These are phyloP conservation scores for Ilex asprella DNA, from an alignment of 257 asterid species.

Conservation along the genomic window DNA sequence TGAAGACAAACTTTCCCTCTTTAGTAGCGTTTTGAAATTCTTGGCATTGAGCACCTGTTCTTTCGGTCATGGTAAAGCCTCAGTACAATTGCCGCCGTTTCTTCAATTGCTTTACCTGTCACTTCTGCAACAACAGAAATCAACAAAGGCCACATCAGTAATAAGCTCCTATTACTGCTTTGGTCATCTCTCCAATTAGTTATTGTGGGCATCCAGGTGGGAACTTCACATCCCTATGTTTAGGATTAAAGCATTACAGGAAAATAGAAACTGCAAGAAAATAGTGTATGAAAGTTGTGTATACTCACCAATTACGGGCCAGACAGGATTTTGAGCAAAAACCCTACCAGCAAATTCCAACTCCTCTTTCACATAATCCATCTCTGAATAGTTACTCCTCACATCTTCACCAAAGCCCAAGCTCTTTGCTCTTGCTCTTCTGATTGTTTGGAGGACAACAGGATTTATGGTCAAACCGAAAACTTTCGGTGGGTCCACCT, in stretches of 20 bases:
- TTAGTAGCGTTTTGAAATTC: constrained; percentile 79
- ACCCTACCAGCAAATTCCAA: constrained; percentile 63
- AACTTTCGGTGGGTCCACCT: constrained; percentile 81
- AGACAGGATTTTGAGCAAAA: constrained; percentile 69
- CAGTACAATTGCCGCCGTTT: constrained; percentile 86
- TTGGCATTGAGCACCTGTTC: constrained; percentile 86
- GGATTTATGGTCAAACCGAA: constrained; percentile 87
- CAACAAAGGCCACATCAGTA: constrained; percentile 4
- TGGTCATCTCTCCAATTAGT: not conserved
- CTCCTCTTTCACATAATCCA: constrained; percentile 60
- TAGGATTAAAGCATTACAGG: not conserved
- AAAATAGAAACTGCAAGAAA: not conserved
- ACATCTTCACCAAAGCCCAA: constrained; percentile 54
- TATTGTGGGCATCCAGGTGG: not conserved
- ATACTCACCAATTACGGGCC: constrained; percentile 95
- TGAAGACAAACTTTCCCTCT: constrained; percentile 4
- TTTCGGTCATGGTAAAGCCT: constrained; percentile 82
- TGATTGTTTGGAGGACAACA: constrained; percentile 58
- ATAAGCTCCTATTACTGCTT: not conserved
- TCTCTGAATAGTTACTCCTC: constrained; percentile 60
- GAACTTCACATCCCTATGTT: not conserved
- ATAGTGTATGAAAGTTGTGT: not conserved
- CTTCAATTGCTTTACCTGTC: constrained; percentile 90
- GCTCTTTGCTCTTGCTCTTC: constrained; percentile 78
- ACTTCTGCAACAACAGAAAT: constrained; percentile 61